Conservation (phyloP, 2,329 filamentous ascomycete species). For the Penicillium expansum region DNA sequence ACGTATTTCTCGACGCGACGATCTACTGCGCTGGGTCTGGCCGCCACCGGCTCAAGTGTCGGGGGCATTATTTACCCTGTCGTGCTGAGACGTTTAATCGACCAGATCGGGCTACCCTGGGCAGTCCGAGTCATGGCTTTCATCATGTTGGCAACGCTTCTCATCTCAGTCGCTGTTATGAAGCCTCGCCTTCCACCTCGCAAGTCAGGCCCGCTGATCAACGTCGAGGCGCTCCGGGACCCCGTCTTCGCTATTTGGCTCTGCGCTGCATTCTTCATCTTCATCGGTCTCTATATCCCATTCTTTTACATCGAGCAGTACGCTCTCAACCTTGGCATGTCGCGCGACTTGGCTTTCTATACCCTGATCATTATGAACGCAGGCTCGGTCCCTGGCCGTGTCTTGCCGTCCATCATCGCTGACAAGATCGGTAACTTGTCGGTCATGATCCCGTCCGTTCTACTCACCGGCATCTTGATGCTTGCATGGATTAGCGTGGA, state of each 20-base stretch:
- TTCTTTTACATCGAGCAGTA: neutral
- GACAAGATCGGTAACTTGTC: neutral
- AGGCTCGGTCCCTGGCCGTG: neutral
- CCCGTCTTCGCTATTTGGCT: neutral
- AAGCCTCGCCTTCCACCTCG: neutral
- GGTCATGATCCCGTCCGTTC: neutral
- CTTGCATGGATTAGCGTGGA: neutral
- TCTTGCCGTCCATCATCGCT: neutral
- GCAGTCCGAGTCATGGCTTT: neutral
- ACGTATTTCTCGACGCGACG: conserved; percentile 45
- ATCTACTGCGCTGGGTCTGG: conserved; percentile 39
- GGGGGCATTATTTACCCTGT: conserved; percentile 48
- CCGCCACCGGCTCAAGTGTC: conserved; percentile 39
- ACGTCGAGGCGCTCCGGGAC: neutral
- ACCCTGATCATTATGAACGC: neutral
- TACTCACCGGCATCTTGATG: neutral
- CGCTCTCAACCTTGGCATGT: neutral
- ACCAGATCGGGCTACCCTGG: neutral
- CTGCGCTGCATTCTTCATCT: neutral
- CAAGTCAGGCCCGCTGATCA: neutral
- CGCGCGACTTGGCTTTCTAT: neutral
- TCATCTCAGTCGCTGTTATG: neutral
- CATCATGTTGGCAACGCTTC: neutral
- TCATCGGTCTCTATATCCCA: neutral
- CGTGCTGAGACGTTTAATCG: conserved; percentile 30